These are phyloP conservation scores for Quercus agrifolia DNA, from an alignment of 306 rosid genomes.

Conservation along the genomic window DNA sequence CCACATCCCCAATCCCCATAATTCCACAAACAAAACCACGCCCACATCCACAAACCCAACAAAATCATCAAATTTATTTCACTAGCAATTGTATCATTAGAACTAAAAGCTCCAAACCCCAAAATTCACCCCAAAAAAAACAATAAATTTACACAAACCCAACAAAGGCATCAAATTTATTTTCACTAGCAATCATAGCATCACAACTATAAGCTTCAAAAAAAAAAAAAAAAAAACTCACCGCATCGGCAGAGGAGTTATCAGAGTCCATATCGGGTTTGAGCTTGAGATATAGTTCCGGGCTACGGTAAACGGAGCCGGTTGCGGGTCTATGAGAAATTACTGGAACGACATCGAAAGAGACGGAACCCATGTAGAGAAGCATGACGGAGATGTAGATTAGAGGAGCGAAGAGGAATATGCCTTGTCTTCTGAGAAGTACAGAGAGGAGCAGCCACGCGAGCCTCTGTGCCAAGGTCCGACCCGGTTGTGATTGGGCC, in stretches of 20 bases:
- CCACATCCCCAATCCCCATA: background rate
- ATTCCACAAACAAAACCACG: constrained; percentile 1
- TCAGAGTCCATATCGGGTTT: constrained; percentile 70
- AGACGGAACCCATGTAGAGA: constrained; percentile 76
- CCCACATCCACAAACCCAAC: constrained; percentile 7
- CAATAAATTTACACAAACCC: background rate
- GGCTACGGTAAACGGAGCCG: constrained; percentile 81
- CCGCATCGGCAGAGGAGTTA: constrained; percentile 77
- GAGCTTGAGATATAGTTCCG: constrained; percentile 63
- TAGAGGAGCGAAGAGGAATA: constrained; percentile 93
- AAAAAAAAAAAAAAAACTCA: constrained; percentile 11
- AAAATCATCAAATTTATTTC: background rate
- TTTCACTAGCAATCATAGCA: background rate
- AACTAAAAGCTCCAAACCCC: no score
- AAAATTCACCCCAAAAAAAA: no score
- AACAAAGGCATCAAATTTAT: background rate
- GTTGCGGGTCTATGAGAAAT: constrained; percentile 68
- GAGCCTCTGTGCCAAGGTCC: constrained; percentile 54
- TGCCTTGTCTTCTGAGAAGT: constrained; percentile 83
- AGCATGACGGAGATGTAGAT: constrained; percentile 89
- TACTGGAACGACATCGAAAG: constrained; percentile 69
- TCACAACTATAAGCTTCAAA: no score
- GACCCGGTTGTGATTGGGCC: constrained; percentile 58
- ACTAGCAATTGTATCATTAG: background rate
- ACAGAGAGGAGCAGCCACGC: constrained; percentile 70